Evolutionary conservation across 257 asterid genomes (phyloP).

Genomic region (Primulina tabacum): DNA sequence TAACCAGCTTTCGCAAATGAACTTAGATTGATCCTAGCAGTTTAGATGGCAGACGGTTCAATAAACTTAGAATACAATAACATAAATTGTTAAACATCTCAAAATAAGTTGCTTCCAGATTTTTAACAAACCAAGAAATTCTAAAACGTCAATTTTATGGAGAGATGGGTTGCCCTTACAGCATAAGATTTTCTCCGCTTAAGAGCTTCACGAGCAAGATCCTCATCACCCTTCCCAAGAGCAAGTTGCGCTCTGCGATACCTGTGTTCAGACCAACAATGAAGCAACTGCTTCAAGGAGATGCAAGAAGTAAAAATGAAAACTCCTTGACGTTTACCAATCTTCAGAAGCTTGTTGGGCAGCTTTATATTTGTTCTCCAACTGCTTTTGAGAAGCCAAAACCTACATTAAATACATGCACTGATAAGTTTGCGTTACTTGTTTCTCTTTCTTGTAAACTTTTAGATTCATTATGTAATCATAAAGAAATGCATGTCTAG

Average conservation of each 20-base stretch:
- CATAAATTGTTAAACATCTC: conserved; percentile 5
- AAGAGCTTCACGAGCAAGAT: conserved; percentile 99
- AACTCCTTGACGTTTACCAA: conserved; percentile 49
- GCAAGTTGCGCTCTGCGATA: conserved; percentile 93
- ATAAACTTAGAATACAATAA: conserved; percentile 4
- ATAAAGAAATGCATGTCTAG: background rate
- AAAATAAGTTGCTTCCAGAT: conserved; percentile 2
- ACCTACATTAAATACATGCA: conserved; percentile 47
- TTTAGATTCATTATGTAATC: background rate
- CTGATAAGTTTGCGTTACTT: conserved; percentile 16
- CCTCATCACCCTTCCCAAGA: conserved; percentile 90
- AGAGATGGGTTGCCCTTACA: conserved; percentile 32
- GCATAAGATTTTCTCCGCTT: conserved; percentile 88
- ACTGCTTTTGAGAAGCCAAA: conserved; percentile 92
- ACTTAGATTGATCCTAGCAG: conserved; percentile 18
- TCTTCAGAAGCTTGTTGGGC: conserved; percentile 92
- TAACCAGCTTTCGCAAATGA: background rate
- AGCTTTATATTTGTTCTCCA: conserved; percentile 86
- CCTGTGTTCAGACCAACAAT: conserved; percentile 46
- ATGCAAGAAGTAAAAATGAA: conserved; percentile 21
- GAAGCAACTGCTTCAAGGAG: conserved; percentile 23
- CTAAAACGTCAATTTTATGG: background rate
- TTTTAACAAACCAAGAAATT: conserved; percentile 7
- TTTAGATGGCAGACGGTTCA: background rate
- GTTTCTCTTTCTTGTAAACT: background rate